Conservation (phyloP, 2,329 filamentous ascomycete genomes). For the Fusarium globosum region DNA sequence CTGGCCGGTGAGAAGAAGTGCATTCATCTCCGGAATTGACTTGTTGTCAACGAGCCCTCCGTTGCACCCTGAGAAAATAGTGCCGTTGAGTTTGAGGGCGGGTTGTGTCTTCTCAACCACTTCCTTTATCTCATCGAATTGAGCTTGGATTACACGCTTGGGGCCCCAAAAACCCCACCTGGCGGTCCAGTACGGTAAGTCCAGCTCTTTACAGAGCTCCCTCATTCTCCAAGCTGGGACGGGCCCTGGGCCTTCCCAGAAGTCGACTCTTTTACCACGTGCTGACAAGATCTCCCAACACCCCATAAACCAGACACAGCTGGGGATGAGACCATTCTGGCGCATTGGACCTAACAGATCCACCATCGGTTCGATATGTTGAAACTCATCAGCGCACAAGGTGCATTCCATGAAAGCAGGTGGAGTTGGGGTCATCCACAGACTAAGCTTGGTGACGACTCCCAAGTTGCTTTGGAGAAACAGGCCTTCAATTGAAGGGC, state of each 20-base stretch:
- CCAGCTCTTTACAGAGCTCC: neutral
- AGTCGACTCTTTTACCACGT: neutral
- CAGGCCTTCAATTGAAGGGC: neutral
- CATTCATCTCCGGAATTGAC: neutral
- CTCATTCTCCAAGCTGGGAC: neutral
- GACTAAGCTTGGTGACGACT: neutral
- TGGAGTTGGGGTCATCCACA: neutral
- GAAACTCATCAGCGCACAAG: neutral
- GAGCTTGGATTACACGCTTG: neutral
- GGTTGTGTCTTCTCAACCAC: neutral
- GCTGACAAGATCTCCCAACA: neutral
- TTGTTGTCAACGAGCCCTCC: neutral
- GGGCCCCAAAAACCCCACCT: neutral
- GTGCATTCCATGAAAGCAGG: neutral
- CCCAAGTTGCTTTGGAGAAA: neutral
- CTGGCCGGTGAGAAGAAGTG: neutral
- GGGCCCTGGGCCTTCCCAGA: neutral
- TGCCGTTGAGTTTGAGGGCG: neutral
- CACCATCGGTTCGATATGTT: neutral
- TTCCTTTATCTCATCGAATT: neutral
- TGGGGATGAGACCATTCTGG: neutral
- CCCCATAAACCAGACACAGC: neutral
- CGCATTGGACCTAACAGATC: neutral
- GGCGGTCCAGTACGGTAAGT: neutral
- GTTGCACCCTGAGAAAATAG: neutral